Percentiles rank a stretch among this genome's conserved stretches.
Conservation (phyloP, 208 protist species). For the Acanthamoeba lenticulata region DNA sequence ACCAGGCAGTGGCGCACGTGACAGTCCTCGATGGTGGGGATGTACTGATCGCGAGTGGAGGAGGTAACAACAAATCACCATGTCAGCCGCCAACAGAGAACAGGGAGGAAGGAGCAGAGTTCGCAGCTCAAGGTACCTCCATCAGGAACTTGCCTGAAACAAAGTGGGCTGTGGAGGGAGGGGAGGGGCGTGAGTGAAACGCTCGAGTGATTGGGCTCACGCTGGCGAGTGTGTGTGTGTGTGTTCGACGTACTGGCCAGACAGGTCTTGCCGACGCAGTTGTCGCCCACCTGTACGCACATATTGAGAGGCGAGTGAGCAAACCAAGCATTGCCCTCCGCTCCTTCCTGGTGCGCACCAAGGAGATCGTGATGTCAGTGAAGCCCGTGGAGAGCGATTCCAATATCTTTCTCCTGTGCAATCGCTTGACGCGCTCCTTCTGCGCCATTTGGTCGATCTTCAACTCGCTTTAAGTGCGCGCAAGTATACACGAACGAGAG, state of each 20-base stretch:
- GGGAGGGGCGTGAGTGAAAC: too few relatives aligned
- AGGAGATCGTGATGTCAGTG: background rate
- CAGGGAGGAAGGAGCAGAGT: background rate
- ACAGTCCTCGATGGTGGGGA: conserved; percentile 6
- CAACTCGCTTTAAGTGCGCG: too few relatives aligned
- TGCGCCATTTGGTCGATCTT: background rate
- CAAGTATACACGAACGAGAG: background rate
- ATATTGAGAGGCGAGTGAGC: too few relatives aligned
- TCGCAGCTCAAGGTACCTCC: background rate
- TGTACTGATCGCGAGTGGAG: background rate
- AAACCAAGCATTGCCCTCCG: too few relatives aligned
- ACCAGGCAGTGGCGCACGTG: background rate
- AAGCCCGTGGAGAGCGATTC: background rate
- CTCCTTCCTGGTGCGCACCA: background rate
- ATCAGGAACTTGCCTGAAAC: conserved; percentile 8
- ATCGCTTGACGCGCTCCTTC: background rate
- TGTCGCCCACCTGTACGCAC: background rate
- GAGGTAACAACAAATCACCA: background rate
- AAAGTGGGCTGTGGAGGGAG: background rate
- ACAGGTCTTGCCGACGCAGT: background rate
- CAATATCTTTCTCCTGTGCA: background rate
- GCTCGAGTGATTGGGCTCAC: too few relatives aligned
- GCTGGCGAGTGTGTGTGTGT: too few relatives aligned
- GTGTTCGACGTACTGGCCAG: background rate
- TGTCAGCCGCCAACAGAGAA: too few relatives aligned